A percentile compares a stretch with the other conserved stretches of the same genome.
These are phyloP conservation scores for Penicillium thymicola DNA, from an alignment of 2,329 filamentous ascomycete genomes.

Conservation along the genomic window DNA sequence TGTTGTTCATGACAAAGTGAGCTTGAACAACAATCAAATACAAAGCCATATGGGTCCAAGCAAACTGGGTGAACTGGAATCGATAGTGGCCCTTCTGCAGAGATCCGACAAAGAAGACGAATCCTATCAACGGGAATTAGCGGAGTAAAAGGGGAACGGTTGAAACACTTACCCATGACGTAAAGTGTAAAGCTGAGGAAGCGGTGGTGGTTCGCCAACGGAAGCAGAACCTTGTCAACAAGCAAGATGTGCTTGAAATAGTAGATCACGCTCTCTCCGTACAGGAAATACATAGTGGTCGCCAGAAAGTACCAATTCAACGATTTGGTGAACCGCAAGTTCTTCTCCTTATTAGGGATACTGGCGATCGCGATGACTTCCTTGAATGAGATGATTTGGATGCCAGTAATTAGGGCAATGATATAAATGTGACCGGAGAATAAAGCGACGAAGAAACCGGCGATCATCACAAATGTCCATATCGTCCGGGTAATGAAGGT, in stretches of 20 bases:
- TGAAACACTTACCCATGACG: conserved; percentile 70
- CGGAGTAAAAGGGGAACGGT: background rate
- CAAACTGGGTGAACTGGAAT: conserved; percentile 99
- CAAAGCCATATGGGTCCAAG: conserved; percentile 98
- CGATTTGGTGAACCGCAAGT: conserved; percentile 89
- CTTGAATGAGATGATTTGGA: conserved; percentile 98
- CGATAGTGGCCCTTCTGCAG: conserved; percentile 94
- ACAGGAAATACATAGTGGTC: conserved; percentile 99
- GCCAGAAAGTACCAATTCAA: conserved; percentile 99
- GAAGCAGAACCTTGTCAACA: conserved; percentile 87
- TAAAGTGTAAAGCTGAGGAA: conserved; percentile 99
- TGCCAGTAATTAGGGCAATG: conserved; percentile 83
- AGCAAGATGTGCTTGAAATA: conserved; percentile 99
- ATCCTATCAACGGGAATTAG: conserved; percentile 57
- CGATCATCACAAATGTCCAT: conserved; percentile 98
- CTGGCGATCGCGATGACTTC: conserved; percentile 98
- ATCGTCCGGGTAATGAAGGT: conserved; percentile 95
- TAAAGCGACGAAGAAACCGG: conserved; percentile 82
- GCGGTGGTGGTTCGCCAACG: conserved; percentile 92
- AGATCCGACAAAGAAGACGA: conserved; percentile 95
- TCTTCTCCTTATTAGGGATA: conserved; percentile 85
- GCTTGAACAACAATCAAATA: conserved; percentile 97
- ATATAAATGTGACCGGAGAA: conserved; percentile 98
- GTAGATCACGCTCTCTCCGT: conserved; percentile 98
- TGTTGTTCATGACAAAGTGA: conserved; percentile 99